Percentiles rank a stretch among this genome's conserved stretches.
phyloP scores from a whole-genome alignment of 108 stramenopile genomes.

The Nannochloropsis oceanica region DNA sequence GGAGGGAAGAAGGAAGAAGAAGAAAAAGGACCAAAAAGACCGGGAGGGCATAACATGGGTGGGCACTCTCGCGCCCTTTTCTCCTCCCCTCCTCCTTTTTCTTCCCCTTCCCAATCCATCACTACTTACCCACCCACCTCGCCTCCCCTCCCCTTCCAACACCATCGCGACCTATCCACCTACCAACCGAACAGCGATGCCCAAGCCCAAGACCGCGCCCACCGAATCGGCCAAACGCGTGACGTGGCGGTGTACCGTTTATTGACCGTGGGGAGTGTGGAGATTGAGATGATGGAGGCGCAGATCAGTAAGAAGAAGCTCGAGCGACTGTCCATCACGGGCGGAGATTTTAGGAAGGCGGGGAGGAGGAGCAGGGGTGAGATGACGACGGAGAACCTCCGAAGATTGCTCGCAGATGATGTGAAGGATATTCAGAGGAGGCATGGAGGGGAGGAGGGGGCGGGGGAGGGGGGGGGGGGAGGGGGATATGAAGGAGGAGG shows the following conservation, averaged over 20 bases:
- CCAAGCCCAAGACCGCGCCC: constrained; percentile 81
- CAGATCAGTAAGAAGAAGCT: constrained; percentile 62
- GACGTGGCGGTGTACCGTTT: constrained; percentile 90
- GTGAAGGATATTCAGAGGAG: constrained; percentile 64
- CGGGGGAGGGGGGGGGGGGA: constrained; percentile 4
- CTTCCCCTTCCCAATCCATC: background rate
- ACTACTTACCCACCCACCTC: too few relatives aligned
- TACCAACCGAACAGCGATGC: background rate
- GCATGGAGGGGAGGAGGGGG: constrained; percentile 32
- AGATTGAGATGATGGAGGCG: constrained; percentile 97
- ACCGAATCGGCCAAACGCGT: constrained; percentile 81
- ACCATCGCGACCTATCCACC: background rate
- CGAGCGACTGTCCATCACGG: constrained; percentile 86
- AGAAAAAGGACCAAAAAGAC: background rate
- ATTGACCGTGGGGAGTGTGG: constrained; percentile 78
- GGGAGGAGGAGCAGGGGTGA: constrained; percentile 58
- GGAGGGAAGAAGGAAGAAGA: background rate
- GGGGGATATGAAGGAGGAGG: constrained; percentile 61
- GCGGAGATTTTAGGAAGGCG: constrained; percentile 82
- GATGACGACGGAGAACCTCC: constrained; percentile 53
- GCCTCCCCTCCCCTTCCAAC: background rate
- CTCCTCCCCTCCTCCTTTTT: background rate
- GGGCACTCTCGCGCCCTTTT: background rate
- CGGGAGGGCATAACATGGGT: background rate
- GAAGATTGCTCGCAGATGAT: constrained; percentile 60